Evolutionary conservation across 805 yeast genomes (phyloP).

Genomic region (Lipomyces kockii): DNA sequence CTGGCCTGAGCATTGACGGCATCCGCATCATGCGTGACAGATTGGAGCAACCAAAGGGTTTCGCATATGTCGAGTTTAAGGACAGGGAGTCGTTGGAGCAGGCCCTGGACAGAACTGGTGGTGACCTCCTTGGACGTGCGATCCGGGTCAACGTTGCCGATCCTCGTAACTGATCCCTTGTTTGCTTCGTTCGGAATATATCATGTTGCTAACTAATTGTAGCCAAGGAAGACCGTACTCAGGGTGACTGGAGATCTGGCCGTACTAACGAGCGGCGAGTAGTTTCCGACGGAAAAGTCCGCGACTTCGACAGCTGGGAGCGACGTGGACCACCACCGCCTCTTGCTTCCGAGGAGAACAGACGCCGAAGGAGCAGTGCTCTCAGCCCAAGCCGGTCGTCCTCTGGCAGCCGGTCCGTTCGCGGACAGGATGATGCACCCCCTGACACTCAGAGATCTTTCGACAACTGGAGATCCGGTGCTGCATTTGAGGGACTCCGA

Average conservation of each 20-base stretch:
- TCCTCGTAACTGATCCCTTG: constrained; percentile 38
- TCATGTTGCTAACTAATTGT: neutral
- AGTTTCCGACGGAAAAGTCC: constrained; percentile 46
- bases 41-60: constrained; percentile 73
- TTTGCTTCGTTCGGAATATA: neutral
- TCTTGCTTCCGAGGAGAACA: constrained; percentile 17
- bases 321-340: constrained; percentile 43
- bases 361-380: constrained; percentile 54
- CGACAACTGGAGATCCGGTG: constrained; percentile 46
- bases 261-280: constrained; percentile 20
- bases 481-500: constrained; percentile 14
- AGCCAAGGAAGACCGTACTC: constrained; percentile 36
- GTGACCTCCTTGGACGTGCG: constrained; percentile 70
- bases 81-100: constrained; percentile 75
- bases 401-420: constrained; percentile 17
- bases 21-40: constrained; percentile 76
- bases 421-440: constrained; percentile 14
- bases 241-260: constrained; percentile 38
- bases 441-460: constrained; percentile 28
- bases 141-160: constrained; percentile 79
- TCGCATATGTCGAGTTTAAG: constrained; percentile 87
- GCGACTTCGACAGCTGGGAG: constrained; percentile 52
- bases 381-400: constrained; percentile 43
- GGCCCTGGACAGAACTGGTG: constrained; percentile 76
- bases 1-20: constrained; percentile 55